Conservation (phyloP, 352 stramenopile genomes). For the Aphanomyces stellatus region DNA sequence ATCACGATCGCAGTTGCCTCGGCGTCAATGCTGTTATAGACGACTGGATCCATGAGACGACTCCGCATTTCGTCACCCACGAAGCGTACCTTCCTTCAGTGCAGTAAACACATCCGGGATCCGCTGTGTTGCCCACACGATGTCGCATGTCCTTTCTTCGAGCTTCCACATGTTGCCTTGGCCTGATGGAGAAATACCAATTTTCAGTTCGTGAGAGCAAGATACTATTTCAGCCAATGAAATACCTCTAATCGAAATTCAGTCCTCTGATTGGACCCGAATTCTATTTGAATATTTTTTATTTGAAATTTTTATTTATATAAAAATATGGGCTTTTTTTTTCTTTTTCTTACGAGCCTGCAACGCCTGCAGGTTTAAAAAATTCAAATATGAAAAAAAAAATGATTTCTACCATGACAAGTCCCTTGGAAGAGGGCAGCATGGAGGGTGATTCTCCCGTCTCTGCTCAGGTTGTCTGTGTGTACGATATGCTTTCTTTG, state of each 20-base stretch:
- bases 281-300: too few species aligned
- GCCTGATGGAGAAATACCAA: background rate
- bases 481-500: constrained; percentile 51
- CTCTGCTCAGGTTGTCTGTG: constrained; percentile 30
- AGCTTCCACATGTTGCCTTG: constrained; percentile 9
- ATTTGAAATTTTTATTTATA: too few species aligned
- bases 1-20: constrained; percentile 38
- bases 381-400: too few species aligned
- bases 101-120: constrained; percentile 48
- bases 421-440: constrained; percentile 8
- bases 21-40: constrained; percentile 71
- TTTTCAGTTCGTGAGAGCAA: background rate
- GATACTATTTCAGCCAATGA: background rate
- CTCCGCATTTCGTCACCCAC: background rate
- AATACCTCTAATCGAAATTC: too few species aligned
- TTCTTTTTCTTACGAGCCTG: too few species aligned
- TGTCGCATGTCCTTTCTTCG: constrained; percentile 28
- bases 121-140: constrained; percentile 49
- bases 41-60: constrained; percentile 25
- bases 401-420: too few species aligned
- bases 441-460: constrained; percentile 72
- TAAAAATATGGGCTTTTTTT: too few species aligned
- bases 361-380: too few species aligned
- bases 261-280: too few species aligned
- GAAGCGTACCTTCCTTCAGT: constrained; percentile 50